Conservation (phyloP, 1,139 yeast species). For the Saccharomyces hybrid region DNA sequence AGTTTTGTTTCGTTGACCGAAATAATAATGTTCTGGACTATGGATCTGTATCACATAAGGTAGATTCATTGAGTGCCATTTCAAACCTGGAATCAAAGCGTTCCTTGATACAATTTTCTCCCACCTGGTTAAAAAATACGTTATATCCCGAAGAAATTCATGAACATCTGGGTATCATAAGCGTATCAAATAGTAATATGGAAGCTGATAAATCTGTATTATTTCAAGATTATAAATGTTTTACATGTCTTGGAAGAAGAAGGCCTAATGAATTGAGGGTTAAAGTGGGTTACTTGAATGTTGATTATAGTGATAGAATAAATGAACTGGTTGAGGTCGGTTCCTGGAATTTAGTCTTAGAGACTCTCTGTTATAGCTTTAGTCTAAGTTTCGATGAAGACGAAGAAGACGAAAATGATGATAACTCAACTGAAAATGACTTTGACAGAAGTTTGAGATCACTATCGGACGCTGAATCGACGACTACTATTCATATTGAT, state of each 20-base stretch:
- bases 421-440: slow-evolving; percentile 8
- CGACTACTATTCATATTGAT: slow-evolving; percentile 10
- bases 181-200: slow-evolving; percentile 28
- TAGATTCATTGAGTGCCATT: slow-evolving; percentile 1
- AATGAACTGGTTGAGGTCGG: slow-evolving; percentile 28
- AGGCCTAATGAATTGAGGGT: slow-evolving; percentile 26
- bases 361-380: slow-evolving; percentile 27
- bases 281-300: slow-evolving; percentile 29
- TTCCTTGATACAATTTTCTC: slow-evolving; percentile 10
- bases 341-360: slow-evolving; percentile 25
- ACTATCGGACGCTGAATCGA: slow-evolving; percentile 7
- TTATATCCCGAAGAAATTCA: slow-evolving; percentile 9
- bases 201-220: slow-evolving; percentile 19
- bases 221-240: slow-evolving; percentile 17
- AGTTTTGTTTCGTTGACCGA: slow-evolving; percentile 17
- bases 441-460: slow-evolving; percentile 2
- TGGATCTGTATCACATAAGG: slow-evolving; percentile 5
- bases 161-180: slow-evolving; percentile 17
- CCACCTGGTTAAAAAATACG: slow-evolving; percentile 12
- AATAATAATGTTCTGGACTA: slow-evolving; percentile 10
- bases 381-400: slow-evolving; percentile 28
- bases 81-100: background rate
- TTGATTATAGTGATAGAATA: slow-evolving; percentile 26
- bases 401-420: slow-evolving; percentile 10
- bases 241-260: slow-evolving; percentile 16